Evolutionary conservation across 192 early-diverging fungal species (phyloP), one percentile per base, ranked within the genome.

Genomic region (Backusella sp.): DNA sequence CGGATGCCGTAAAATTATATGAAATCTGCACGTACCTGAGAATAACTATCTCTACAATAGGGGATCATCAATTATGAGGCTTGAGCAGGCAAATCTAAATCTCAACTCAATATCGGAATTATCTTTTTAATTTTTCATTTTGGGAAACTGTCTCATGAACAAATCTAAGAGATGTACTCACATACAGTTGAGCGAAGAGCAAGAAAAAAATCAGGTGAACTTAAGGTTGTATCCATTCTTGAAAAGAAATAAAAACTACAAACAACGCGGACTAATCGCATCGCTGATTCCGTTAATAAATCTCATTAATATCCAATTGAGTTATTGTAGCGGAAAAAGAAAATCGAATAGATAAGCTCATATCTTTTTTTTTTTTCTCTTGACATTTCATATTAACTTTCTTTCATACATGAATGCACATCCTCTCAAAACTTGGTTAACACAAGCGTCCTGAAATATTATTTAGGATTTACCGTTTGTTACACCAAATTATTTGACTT

Each of bases 71-170:
- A 59, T 59, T 21, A 23, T 59, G 11, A 23, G 11, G 7, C 9
- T 59, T 12, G 9, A 23, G 21, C n/a, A 26, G 7, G 17, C 8
- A 11, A 59, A 26, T 21, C 53, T 59, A 59, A 53, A 59, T 23
- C 9, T 26, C 53, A 26, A 59, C 3, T 59, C 53, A 59, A 59
- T 23, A 59, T 59, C 53, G 53, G 53, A 59, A 59, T 23, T 59
- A 59, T 59, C 15, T 53, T 53, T 53, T 53, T 8, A 0, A 6
- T 53, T 21, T 53, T 21, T 53, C 52, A 59, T 59, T 59, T 62
- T 62, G 56, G 56, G 56, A 62, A 62, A n/a, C 23, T 62, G 23
- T 62, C 56, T 62, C 56, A 62, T 62, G 56, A 62, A 62, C 23
- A 62, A 28, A 39, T 15, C 9, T 28, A 62, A 28, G 26, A 9